Evolutionary conservation across 148 eudicot species (phyloP).

Genomic region (Dysphania ambrosioides): DNA sequence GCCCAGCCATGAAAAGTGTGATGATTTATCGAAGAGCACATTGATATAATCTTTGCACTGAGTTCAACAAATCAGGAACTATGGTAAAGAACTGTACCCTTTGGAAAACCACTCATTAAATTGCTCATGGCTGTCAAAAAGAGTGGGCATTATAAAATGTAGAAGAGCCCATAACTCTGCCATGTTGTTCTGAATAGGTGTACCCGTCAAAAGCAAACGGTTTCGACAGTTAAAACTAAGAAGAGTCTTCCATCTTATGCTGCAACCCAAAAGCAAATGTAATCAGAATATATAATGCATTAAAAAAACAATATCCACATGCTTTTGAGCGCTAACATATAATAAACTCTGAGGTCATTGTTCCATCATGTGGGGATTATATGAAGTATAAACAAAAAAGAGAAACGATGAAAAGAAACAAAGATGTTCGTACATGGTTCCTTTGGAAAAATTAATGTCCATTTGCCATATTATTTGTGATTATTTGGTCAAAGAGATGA

Average conservation of each 20-base stretch:
- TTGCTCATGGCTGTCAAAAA: conserved; percentile 97
- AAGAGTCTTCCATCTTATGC: conserved; percentile 98
- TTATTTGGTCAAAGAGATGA: conserved; percentile 14
- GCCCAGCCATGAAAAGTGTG: conserved; percentile 23
- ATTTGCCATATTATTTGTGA: neutral
- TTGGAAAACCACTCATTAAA: conserved; percentile 99
- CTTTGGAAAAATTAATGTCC: neutral
- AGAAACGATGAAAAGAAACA: neutral
- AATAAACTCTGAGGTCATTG: neutral
- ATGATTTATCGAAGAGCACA: neutral
- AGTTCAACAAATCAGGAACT: conserved; percentile 2
- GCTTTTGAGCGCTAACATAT: neutral
- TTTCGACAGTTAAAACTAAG: conserved; percentile 95
- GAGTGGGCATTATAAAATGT: conserved; percentile 97
- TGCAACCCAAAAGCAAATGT: conserved; percentile 38
- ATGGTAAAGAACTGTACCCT: conserved; percentile 55
- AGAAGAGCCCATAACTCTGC: conserved; percentile 98
- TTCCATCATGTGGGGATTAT: neutral
- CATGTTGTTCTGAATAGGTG: conserved; percentile 98
- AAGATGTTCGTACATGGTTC: neutral
- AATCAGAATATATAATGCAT: conserved; percentile 6
- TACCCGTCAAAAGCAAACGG: conserved; percentile 95
- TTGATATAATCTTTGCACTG: neutral
- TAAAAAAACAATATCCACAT: neutral
- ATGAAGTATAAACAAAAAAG: too few species aligned